These are phyloP conservation scores for Curvularia lunata DNA, from an alignment of 2,329 filamentous ascomycete species.

Conservation along the genomic window DNA sequence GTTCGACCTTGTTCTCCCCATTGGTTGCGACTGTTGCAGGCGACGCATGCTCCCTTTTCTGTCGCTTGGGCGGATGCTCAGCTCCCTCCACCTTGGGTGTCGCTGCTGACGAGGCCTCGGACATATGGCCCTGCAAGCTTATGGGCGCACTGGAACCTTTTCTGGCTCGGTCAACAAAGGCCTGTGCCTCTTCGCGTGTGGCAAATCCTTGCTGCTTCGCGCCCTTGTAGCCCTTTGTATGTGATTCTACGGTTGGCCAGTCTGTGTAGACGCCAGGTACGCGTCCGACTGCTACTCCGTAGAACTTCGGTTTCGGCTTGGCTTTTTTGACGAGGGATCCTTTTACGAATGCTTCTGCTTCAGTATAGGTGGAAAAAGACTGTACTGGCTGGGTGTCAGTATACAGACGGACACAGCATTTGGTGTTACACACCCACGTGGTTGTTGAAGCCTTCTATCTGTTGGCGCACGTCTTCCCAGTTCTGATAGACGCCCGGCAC, in stretches of 20 bases:
- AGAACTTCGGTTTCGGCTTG: slow-evolving; percentile 59
- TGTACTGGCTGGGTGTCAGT: slow-evolving; percentile 65
- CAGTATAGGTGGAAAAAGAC: slow-evolving; percentile 73
- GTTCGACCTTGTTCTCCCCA: slow-evolving; percentile 42
- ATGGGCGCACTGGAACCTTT: slow-evolving; percentile 39
- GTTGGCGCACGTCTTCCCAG: slow-evolving; percentile 67
- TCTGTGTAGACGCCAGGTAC: slow-evolving; percentile 67
- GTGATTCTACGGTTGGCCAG: slow-evolving; percentile 73
- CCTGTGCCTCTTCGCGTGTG: slow-evolving; percentile 71
- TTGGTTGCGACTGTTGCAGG: slow-evolving; percentile 18
- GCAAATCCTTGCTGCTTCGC: slow-evolving; percentile 61
- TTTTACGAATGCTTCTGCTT: slow-evolving; percentile 81
- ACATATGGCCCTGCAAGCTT: slow-evolving; percentile 37
- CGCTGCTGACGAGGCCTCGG: slow-evolving; percentile 32
- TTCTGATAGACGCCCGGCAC: slow-evolving; percentile 68
- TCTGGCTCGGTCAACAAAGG: slow-evolving; percentile 64
- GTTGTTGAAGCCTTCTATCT: slow-evolving; percentile 63
- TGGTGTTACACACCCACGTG: slow-evolving; percentile 42
- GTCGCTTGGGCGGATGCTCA: slow-evolving; percentile 46
- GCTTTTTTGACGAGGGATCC: slow-evolving; percentile 54
- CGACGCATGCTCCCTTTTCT: slow-evolving; percentile 42
- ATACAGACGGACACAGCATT: not conserved
- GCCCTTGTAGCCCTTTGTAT: slow-evolving; percentile 75
- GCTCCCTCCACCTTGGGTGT: slow-evolving; percentile 21
- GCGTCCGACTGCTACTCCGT: slow-evolving; percentile 65